Base-by-base conservation (phyloP, 2,329 filamentous ascomycete species). In the Proliferodiscus dingleyae region DNA sequence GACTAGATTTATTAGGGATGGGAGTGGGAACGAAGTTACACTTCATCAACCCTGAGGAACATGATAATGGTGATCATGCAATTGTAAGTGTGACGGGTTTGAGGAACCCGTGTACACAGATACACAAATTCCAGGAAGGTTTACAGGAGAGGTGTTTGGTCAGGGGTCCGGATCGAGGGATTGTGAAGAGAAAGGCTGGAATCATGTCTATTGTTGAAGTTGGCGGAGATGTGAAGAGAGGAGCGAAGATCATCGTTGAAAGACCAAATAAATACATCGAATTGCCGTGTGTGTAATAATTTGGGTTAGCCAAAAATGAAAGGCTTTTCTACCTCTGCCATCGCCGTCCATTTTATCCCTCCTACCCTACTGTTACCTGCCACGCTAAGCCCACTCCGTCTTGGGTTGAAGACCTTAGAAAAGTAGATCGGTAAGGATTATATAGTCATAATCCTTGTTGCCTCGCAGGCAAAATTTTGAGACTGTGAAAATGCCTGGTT, bases 101-200 rank as follows among this genome's bases (percentile, higher is more conserved):
- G 28, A 18, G 51, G 10, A 39, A 52, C 10, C 49, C 51, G 10
- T 50, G 51, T 29, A 15, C 15, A 3, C 37, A 43, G 24, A 46
- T 53, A 15, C 45, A 53, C 21, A 43, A 33, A 11, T 47, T 43
- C 22, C 36, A 43, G 32, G 29, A 32, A n/a, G 51, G 51, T 2
- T 24, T 53, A 13, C 21, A 43, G 11, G 41, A 22, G 2, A 24
- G 32, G 24, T 47, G 40, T 24, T 28, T 43, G n/a, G 21, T 30
- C 2, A 10, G 32, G 21, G 43, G 33, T n/a, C 8, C 22, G 22
- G 30, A 41, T 7, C 13, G 38, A 19, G 16, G 28, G 28, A 23
- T 47, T 18, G 5, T 73, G 70, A 68, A 63, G 63, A 40, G 63
- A 62, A 28, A 66, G 63, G 30, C 59, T 71, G 38, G 61, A 60